phyloP scores from a whole-genome alignment of 805 yeast species.

The Yamadazyma sp. region DNA sequence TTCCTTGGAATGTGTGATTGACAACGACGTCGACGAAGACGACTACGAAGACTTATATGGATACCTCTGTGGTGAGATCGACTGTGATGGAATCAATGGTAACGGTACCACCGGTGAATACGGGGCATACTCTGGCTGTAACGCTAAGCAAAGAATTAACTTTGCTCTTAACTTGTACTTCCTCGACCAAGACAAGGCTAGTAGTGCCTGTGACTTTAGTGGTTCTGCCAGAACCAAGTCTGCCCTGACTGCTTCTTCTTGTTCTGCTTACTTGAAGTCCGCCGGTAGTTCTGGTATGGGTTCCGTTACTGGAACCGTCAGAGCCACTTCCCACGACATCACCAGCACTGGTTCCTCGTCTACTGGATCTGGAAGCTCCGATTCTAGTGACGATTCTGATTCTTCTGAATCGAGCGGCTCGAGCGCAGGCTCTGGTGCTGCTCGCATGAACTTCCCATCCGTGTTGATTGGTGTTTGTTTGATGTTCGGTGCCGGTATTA shows the following conservation, averaged over 20 bases:
- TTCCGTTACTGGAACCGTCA: slow-evolving; percentile 38
- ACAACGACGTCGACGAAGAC: slow-evolving; percentile 24
- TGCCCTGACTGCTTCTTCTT: slow-evolving; percentile 39
- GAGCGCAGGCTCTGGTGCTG: slow-evolving; percentile 14
- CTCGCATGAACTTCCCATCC: slow-evolving; percentile 6
- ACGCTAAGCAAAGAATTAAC: slow-evolving; percentile 34
- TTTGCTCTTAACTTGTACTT: slow-evolving; percentile 42
- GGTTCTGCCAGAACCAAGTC: slow-evolving; percentile 42
- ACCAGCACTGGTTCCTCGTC: slow-evolving; percentile 27
- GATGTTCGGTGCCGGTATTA: slow-evolving; percentile 15
- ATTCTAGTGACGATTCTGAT: slow-evolving; percentile 12
- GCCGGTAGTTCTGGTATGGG: slow-evolving; percentile 77
- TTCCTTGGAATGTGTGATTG: slow-evolving; percentile 37
- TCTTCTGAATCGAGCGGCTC: slow-evolving; percentile 10
- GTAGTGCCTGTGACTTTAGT: slow-evolving; percentile 36
- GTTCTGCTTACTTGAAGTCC: slow-evolving; percentile 55
- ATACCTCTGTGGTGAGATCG: slow-evolving; percentile 30
- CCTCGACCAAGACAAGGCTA: slow-evolving; percentile 23
- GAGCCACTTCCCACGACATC: slow-evolving; percentile 22
- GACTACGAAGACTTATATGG: slow-evolving; percentile 37
- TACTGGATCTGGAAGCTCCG: slow-evolving; percentile 18
- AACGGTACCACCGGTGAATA: slow-evolving; percentile 41
- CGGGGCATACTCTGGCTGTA: slow-evolving; percentile 44
- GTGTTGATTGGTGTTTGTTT: slow-evolving; percentile 16
- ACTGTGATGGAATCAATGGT: slow-evolving; percentile 38